Percentiles rank a stretch among this genome's conserved stretches.
phyloP scores from a whole-genome alignment of 495 filamentous ascomycete species.

The Cercophora sp. region DNA sequence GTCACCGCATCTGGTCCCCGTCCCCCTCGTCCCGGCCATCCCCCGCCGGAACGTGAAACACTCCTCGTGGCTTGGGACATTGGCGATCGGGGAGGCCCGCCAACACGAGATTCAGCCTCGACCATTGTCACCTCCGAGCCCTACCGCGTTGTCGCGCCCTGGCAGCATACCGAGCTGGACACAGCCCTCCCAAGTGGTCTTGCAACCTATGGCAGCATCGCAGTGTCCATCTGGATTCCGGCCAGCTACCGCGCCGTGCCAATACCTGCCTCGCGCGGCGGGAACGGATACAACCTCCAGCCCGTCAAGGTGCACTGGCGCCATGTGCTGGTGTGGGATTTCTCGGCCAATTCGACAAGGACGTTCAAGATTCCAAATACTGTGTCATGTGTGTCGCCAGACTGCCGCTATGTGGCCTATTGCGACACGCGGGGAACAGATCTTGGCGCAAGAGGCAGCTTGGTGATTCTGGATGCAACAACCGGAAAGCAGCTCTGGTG shows the following conservation, averaged over 20 bases:
- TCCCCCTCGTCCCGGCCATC: constrained; percentile 29
- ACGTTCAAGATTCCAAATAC: constrained; percentile 36
- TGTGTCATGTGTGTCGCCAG: constrained; percentile 29
- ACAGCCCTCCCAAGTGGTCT: constrained; percentile 31
- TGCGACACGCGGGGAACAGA: constrained; percentile 27
- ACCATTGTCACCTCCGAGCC: constrained; percentile 16
- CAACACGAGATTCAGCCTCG: constrained; percentile 7
- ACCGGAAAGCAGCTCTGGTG: constrained; percentile 29
- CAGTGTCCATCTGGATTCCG: constrained; percentile 36
- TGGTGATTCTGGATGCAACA: constrained; percentile 33
- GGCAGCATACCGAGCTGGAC: constrained; percentile 34
- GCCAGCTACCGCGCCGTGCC: constrained; percentile 31
- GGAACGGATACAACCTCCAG: constrained; percentile 26
- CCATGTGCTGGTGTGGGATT: constrained; percentile 35
- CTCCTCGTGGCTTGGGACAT: constrained; percentile 34
- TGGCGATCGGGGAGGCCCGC: constrained; percentile 5
- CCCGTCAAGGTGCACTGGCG: constrained; percentile 26
- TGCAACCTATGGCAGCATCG: constrained; percentile 30
- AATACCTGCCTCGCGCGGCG: constrained; percentile 22
- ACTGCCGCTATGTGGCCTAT: constrained; percentile 34
- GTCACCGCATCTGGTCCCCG: constrained; percentile 33
- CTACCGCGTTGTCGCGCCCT: constrained; percentile 33
- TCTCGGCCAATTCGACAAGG: constrained; percentile 25
- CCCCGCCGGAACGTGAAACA: constrained; percentile 31
- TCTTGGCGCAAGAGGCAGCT: constrained; percentile 24